Evolutionary conservation across 2,329 filamentous ascomycete species (phyloP).

Genomic region (Blastomyces emzantsi): DNA sequence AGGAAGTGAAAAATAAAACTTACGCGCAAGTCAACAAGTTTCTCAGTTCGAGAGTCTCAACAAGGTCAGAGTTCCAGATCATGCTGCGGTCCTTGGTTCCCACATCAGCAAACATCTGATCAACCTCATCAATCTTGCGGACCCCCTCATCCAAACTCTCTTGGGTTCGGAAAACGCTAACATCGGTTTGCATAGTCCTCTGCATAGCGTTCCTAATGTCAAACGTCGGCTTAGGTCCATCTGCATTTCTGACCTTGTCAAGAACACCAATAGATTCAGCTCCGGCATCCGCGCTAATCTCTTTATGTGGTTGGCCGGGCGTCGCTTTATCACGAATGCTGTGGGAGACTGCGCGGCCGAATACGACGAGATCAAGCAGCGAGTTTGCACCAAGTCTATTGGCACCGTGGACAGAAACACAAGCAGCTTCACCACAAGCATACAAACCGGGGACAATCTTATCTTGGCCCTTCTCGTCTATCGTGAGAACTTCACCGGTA

Average conservation of each 20-base stretch:
- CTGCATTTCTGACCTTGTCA: slow-evolving; percentile 73
- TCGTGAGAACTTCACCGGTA: slow-evolving; percentile 88
- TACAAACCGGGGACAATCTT: slow-evolving; percentile 91
- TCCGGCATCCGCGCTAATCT: slow-evolving; percentile 75
- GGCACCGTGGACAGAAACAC: slow-evolving; percentile 94
- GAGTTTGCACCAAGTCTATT: slow-evolving; percentile 98
- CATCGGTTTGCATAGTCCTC: slow-evolving; percentile 96
- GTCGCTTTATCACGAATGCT: slow-evolving; percentile 92
- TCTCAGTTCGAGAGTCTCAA: slow-evolving; percentile 89
- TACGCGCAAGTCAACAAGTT: slow-evolving; percentile 96
- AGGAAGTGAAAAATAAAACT: slow-evolving; percentile 34
- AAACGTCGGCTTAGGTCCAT: slow-evolving; percentile 76
- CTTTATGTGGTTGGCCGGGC: slow-evolving; percentile 70
- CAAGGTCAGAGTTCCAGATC: slow-evolving; percentile 99
- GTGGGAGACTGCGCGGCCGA: slow-evolving; percentile 94
- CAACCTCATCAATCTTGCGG: slow-evolving; percentile 74
- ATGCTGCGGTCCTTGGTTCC: slow-evolving; percentile 98
- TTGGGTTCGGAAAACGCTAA: slow-evolving; percentile 92
- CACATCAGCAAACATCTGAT: slow-evolving; percentile 68
- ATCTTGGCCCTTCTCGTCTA: slow-evolving; percentile 79
- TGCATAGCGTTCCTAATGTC: slow-evolving; percentile 91
- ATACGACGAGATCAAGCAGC: slow-evolving; percentile 92
- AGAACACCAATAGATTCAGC: slow-evolving; percentile 78
- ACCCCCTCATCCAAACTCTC: slow-evolving; percentile 92
- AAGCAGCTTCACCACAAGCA: slow-evolving; percentile 94